Evolutionary conservation across 805 yeast genomes (phyloP), one percentile per base, ranked within the genome.

Genomic region (Candida maris): DNA sequence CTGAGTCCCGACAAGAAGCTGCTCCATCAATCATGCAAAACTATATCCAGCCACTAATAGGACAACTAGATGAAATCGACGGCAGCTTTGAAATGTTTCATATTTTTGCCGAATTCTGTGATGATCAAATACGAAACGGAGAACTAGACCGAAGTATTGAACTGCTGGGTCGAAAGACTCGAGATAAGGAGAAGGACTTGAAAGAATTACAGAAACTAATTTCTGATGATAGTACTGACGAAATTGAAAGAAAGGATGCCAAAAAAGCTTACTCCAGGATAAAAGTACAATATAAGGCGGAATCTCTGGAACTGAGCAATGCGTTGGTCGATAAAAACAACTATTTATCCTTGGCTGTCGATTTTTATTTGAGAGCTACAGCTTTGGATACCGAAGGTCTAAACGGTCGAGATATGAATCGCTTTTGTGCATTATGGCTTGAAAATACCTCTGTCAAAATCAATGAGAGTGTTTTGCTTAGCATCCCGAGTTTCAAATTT

Each of bases 351-450:
- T 70, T 73, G 22, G 75, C 94, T 0, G 63, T 81, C 12, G 70
- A 67, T 16, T 81, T 73, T 45, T 85, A 81, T 50, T 50, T 87
- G 35, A 67, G 64, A 27, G 65, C 83, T 12, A 59, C 84, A n/a
- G 54, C 68, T 1, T 57, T 64, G 14, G 56, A 68, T 28, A 73
- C 70, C 31, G 49, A 51, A 23, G 51, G 45, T 3, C 65, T 56
- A 41, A 73, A 70, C 35, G 77, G 73, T 32, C 75, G 73, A 40
- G 81, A 76, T 34, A 62, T 82, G 19, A 94, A 86, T 52, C 74
- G 85, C 38, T 81, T 89, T 43, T 81, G 89, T 57, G 83, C 89
- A 0, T 57, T 91, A 8, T 91, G 97, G 95, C 66, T 91, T 26
- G 84, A 81, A 42, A 71, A 77, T 38, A 45, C 47, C 6, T 42